phyloP scores from a whole-genome alignment of 148 eudicot species.

The Nepenthes gracilis region DNA sequence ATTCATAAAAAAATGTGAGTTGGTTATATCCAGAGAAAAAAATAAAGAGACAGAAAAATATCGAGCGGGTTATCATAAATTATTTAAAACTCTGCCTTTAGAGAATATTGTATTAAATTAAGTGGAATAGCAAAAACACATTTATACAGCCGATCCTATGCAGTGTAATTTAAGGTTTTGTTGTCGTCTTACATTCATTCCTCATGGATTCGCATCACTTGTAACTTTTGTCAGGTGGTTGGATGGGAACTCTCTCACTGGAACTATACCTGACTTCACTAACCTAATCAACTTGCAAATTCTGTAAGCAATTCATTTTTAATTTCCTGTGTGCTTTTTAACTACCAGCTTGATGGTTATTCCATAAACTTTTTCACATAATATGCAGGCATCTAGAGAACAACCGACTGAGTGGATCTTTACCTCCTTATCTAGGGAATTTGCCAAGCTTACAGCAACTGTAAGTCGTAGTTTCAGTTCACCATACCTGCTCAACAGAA shows the following conservation, averaged over 20 bases:
- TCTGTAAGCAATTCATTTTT: slow-evolving; percentile 40
- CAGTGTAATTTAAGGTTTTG: no score
- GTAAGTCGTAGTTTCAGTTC: slow-evolving; percentile 33
- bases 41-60: no score
- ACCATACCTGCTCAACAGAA: background rate
- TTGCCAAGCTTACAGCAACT: slow-evolving; percentile 72
- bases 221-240: slow-evolving; percentile 42
- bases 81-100: no score
- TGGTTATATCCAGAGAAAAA: background rate
- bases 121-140: no score
- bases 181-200: no score
- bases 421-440: slow-evolving; percentile 72
- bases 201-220: no score
- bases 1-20: background rate
- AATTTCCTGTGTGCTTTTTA: slow-evolving; percentile 4
- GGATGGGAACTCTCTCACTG: slow-evolving; percentile 50
- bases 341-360: slow-evolving; percentile 2
- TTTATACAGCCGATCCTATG: no score
- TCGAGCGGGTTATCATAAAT: no score
- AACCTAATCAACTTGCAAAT: slow-evolving; percentile 46
- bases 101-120: no score
- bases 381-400: slow-evolving; percentile 85
- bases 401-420: slow-evolving; percentile 59
- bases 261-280: slow-evolving; percentile 57
- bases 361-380: background rate